Base-by-base conservation (phyloP, 225 moss, liverwort and hornwort species). In the Anthoceros angustus region DNA sequence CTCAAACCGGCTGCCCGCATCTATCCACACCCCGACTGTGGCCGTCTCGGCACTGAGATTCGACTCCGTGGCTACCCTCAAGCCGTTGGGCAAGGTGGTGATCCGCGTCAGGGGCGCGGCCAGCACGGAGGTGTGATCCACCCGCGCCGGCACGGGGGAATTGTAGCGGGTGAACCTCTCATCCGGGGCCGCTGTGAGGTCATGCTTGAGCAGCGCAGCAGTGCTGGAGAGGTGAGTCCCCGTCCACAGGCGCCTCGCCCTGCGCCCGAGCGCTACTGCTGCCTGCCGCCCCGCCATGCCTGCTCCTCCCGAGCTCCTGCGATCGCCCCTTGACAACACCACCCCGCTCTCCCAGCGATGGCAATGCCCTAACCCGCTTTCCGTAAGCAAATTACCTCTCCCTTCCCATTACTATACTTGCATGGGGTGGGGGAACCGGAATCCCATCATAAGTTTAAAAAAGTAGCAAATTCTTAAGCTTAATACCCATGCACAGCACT, bases 21-120 rank as follows among this genome's bases (percentile, higher is more conserved):
- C 92, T 65, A 93, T 89, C 85, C 89, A 89, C n/a, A 89, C 87
- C 0, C 89, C 89, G 3, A 93, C 85, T 6, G 87, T 89, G 55
- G 87, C 89, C 18, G 89, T 94, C 62, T 81, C 77, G 14, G 84
- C 76, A 61, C 74, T 77, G 71, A 70, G 50, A 67, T 86, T 86
- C 1, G 77, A 43, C 82, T 94, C 93, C 0, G 81, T 81, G 6
- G 90, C 90, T 68, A 94, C 77, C 24, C 87, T 74, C 81, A 94
- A 43, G 41, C 93, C 90, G 21, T 84, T 94, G 8, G 81, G 43
- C 32, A 94, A 75, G 10, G 83, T 87, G 5, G 93, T 90, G 15
- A 90, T 82, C 45, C 77, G 77, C 0, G 87, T 94, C 64, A 80
- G 76, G 0, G 93, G 86, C 49, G 87, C 80, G 61, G 70, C 80